These are phyloP conservation scores for Aspergillus uvarum DNA, from an alignment of 2,329 filamentous ascomycete species.

Conservation along the genomic window DNA sequence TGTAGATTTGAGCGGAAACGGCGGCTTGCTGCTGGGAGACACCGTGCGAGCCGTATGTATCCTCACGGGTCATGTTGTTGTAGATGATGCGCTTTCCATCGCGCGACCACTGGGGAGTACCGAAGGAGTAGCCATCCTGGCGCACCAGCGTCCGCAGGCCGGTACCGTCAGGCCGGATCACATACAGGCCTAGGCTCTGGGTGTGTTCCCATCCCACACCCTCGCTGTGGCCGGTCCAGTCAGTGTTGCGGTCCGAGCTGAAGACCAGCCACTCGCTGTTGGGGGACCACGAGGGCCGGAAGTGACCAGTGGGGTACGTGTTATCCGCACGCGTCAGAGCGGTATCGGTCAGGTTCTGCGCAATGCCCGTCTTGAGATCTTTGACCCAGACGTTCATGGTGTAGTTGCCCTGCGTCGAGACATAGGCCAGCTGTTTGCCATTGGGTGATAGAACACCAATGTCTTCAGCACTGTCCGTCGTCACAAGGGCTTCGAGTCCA, in stretches of 20 bases:
- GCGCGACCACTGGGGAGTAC: slow-evolving; percentile 41
- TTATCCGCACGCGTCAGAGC: slow-evolving; percentile 17
- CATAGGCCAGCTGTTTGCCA: slow-evolving; percentile 40
- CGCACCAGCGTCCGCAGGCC: slow-evolving; percentile 38
- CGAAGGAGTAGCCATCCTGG: slow-evolving; percentile 38
- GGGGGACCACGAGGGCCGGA: slow-evolving; percentile 44
- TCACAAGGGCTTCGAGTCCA: slow-evolving; percentile 34
- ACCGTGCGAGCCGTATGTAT: slow-evolving; percentile 41
- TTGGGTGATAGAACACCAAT: slow-evolving; percentile 40
- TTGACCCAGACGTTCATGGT: slow-evolving; percentile 44
- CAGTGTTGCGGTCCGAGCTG: slow-evolving; percentile 44
- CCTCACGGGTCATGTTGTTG: slow-evolving; percentile 42
- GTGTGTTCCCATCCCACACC: slow-evolving; percentile 45
- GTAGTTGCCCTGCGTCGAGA: slow-evolving; percentile 39
- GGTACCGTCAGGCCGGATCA: slow-evolving; percentile 38
- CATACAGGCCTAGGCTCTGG: slow-evolving; percentile 44
- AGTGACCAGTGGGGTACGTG: slow-evolving; percentile 38
- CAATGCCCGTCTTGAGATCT: slow-evolving; percentile 35
- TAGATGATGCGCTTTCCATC: slow-evolving; percentile 40
- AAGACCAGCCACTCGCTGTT: slow-evolving; percentile 46
- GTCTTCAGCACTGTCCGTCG: slow-evolving; percentile 41
- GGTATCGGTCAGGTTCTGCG: slow-evolving; percentile 41
- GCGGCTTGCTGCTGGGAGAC: slow-evolving; percentile 19
- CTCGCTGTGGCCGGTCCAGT: slow-evolving; percentile 43
- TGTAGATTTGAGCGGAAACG: background rate